Evolutionary conservation across 768 basidiomycete species (phyloP), one percentile per base, ranked within the genome.

Genomic region (Mycena belliarum): DNA sequence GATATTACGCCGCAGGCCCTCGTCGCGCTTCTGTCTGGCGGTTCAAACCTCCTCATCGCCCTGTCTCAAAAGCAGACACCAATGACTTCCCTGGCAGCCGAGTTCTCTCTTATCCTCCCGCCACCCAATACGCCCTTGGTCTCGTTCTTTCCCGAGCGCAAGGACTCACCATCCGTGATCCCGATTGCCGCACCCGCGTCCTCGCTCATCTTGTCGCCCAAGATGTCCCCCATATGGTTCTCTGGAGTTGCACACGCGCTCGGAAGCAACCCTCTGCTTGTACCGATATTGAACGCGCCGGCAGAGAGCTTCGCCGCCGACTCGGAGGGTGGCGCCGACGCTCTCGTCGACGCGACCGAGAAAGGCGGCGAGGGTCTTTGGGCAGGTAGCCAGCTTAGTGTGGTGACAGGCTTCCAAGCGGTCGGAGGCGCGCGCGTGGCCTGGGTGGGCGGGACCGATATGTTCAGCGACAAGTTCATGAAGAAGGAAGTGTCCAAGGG

Each of bases 401-500:
- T 97, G 25, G 93, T 95, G 25, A 88, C 89, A 7, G 95, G 93
- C 7, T 91, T 98, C 80, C 97, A 99, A 72, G 84, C 93, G 3
- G 73, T 79, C 21, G 83, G 83, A 56, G 91, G 89, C 61, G 87
- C 87, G 0, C 82, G 96, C 14, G 82, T 88, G 28, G 83, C 87
- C 6, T 96, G 92, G 75, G 79, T 88, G 6, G 96, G 96, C 6
- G 87, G 93, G 24, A 79, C 87, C 9, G 88, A 90, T 8, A 61
- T 95, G 50, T 88, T 98, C 72, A 85, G 82, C 25, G 89, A 99
- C 67, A 83, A 84, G 55, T 88, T 83, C 56, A 85, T 84, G 6
- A 78, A 79, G 44, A 91, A 87, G 66, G 77, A 82, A 35, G 74
- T 91, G 23, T 72, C 78, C 21, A 79, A 73, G 42, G 86, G 85